Evolutionary conservation across 768 basidiomycete species (phyloP).

Genomic region (Mycena leptocephala): DNA sequence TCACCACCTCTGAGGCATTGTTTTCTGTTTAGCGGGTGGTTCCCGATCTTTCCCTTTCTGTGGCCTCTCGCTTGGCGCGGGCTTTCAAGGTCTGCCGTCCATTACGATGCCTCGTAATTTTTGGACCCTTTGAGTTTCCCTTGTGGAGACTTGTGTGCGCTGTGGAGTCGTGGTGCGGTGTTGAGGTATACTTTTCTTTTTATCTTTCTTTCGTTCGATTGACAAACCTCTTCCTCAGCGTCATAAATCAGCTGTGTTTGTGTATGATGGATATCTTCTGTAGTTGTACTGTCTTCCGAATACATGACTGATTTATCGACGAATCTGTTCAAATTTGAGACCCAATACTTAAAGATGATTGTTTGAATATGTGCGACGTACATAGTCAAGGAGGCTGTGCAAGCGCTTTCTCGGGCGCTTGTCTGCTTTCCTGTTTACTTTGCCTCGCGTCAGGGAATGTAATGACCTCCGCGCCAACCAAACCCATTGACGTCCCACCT

Average conservation of each 20-base stretch:
- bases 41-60: constrained; percentile 3
- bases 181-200: not conserved
- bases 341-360: too few relatives aligned
- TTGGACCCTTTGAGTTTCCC: constrained; percentile 14
- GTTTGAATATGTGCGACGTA: too few relatives aligned
- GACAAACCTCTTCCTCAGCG: not conserved
- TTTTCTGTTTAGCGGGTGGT: constrained; percentile 27
- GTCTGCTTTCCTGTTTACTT: not conserved
- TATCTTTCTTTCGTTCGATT: not conserved
- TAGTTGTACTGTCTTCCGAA: not conserved
- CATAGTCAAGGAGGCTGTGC: not conserved
- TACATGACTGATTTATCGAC: not conserved
- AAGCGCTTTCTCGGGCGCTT: not conserved
- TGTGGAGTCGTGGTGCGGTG: not conserved
- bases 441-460: constrained; percentile 9
- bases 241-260: not conserved
- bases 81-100: not conserved
- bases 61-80: not conserved
- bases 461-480: constrained; percentile 58
- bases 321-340: too few relatives aligned
- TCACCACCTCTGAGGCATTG: constrained; percentile 32
- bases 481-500: constrained; percentile 71
- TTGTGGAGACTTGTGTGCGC: constrained; percentile 11
- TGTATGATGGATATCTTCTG: not conserved
- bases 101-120: constrained; percentile 9